phyloP scores from a whole-genome alignment of 768 basidiomycete genomes.

The Candolleomyces aberdarensis region DNA sequence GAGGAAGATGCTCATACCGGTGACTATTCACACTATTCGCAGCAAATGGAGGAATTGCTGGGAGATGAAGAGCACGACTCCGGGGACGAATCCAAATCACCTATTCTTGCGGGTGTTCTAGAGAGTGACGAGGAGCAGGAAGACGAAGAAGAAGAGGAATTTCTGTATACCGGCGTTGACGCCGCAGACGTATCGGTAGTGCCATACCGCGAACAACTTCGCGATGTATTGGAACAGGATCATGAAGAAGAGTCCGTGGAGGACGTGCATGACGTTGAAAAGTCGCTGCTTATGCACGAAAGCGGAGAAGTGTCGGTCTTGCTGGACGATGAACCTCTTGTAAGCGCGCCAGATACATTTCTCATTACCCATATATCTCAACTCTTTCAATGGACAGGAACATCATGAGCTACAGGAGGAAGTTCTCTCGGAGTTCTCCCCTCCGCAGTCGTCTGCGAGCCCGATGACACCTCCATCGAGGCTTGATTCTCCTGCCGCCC shows the following conservation, averaged over 20 bases:
- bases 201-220: constrained; percentile 65
- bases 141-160: constrained; percentile 58
- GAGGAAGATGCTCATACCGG: constrained; percentile 27
- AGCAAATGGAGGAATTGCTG: constrained; percentile 68
- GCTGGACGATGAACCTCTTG: constrained; percentile 24
- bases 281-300: constrained; percentile 32
- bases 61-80: constrained; percentile 37
- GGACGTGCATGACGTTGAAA: constrained; percentile 40
- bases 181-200: constrained; percentile 37
- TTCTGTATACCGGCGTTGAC: constrained; percentile 74
- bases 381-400: constrained; percentile 10
- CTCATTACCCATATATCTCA: constrained; percentile 7
- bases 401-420: constrained; percentile 28
- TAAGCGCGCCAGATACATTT: constrained; percentile 20
- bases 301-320: neutral
- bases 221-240: constrained; percentile 70
- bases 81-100: constrained; percentile 15
- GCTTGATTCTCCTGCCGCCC: constrained; percentile 32
- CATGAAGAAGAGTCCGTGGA: constrained; percentile 47
- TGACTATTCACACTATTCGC: constrained; percentile 67
- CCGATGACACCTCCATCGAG: constrained; percentile 36
- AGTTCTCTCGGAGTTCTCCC: constrained; percentile 32
- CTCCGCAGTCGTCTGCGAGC: constrained; percentile 35
- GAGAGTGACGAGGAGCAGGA: constrained; percentile 32
- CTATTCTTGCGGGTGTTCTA: constrained; percentile 3